Evolutionary conservation across 2,329 filamentous ascomycete species (phyloP), one percentile per base, ranked within the genome.

Genomic region (Cadophora sp.): DNA sequence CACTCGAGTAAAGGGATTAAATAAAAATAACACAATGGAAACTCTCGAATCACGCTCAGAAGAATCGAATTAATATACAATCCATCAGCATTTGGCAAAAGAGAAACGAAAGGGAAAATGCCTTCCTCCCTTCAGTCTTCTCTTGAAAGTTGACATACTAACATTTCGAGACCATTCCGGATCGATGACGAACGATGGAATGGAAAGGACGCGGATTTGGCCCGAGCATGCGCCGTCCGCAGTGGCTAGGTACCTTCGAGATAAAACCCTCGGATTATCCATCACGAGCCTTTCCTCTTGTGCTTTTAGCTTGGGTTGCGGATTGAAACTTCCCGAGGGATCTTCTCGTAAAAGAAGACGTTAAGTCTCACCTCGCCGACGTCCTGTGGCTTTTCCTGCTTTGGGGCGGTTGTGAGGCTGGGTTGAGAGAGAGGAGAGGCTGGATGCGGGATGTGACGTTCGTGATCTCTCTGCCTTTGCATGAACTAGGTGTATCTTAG

Each of bases 171-270:
- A 58, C 55, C 55, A 43, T 58, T 58, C 36, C 55, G 36, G 55
- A 58, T 58, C 55, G 36, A 58, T 58, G 55, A 58, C 55, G 45
- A 58, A 22, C 55, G 55, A 41, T 9, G 33, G 50, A 30, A 24
- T 24, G 55, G 33, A 24, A 27, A 14, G 11, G 33, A 33, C 36
- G 55, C 55, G 55, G 55, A 58, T 58, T 9, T 41, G 16, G 11
- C 55, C 55, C 55, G 55, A 43, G 36, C 20, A 41, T 58, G 36
- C 55, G 55, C 55, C 55, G 33, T 58, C 33, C 11, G 3, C 16
- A 18, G 33, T 22, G 22, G 13, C 55, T 39, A 41, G 36, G 20
- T 24, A 58, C 20, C 33, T 39, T 41, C n/a, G 9, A 13, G 45
- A 24, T 33, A 24, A 43, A 39, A 33, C 55, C 16, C 36, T 16